phyloP scores from a whole-genome alignment of 768 basidiomycete species.

The Leccinellum albellum region DNA sequence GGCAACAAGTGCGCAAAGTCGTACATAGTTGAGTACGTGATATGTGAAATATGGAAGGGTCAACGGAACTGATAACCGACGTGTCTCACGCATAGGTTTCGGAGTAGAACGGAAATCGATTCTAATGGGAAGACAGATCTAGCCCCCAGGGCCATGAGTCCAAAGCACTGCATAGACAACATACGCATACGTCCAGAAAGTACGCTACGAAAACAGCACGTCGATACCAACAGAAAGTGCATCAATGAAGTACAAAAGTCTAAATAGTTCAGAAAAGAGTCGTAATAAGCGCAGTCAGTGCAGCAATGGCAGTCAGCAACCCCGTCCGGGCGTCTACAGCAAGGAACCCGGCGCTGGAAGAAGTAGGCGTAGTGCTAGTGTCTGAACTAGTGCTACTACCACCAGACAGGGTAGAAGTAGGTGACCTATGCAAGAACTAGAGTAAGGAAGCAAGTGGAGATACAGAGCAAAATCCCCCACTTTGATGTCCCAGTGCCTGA shows the following conservation, averaged over 20 bases:
- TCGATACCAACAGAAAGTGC: neutral
- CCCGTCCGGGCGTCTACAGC: conserved; percentile 29
- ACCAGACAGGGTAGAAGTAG: conserved; percentile 13
- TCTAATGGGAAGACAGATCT: neutral
- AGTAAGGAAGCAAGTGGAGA: neutral
- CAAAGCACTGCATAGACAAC: neutral
- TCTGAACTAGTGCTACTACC: conserved; percentile 24
- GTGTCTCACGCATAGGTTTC: neutral
- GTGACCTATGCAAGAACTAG: conserved; percentile 6
- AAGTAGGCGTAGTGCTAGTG: conserved; percentile 26
- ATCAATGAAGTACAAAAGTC: neutral
- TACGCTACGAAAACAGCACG: neutral
- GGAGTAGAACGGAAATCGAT: neutral
- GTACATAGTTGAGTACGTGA: neutral
- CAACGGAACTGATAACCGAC: too few species aligned
- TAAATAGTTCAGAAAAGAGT: conserved; percentile 16
- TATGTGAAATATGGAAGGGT: neutral
- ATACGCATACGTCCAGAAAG: neutral
- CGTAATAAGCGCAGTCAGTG: conserved; percentile 33
- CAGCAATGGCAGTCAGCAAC: conserved; percentile 34
- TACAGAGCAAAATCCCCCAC: neutral
- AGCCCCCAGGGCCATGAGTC: neutral
- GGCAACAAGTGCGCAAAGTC: conserved; percentile 67
- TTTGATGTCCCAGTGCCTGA: conserved; percentile 7
- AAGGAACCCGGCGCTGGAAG: conserved; percentile 30